Percentiles rank a stretch among this genome's conserved stretches.
Evolutionary conservation across 2,329 filamentous ascomycete species (phyloP).

Genomic region (Diaporthe capsici): DNA sequence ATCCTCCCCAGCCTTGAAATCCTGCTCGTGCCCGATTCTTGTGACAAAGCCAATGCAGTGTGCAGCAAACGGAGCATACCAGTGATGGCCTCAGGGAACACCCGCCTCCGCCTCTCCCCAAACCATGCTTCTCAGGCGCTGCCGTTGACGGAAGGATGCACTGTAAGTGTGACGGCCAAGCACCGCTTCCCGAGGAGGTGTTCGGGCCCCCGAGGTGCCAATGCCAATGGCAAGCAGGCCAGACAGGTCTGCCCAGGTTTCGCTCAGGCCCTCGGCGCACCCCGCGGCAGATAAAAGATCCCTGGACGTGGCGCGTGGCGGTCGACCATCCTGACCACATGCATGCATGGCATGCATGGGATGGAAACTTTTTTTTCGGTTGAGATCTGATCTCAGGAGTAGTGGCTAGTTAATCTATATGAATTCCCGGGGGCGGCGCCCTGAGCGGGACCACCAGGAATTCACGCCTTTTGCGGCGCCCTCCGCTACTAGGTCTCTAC

Average conservation of each 20-base stretch:
- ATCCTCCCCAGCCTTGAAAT: background rate
- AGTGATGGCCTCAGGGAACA: background rate
- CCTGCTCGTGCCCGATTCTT: background rate
- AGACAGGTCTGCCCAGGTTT: background rate
- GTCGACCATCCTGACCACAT: background rate
- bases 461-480: background rate
- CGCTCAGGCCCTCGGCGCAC: slow-evolving; percentile 23
- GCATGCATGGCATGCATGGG: background rate
- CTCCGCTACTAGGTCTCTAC: background rate
- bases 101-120: background rate
- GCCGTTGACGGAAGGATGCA: background rate
- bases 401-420: background rate
- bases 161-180: slow-evolving; percentile 7
- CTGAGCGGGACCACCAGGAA: background rate
- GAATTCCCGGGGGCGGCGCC: background rate
- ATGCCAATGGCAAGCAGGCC: background rate
- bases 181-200: background rate
- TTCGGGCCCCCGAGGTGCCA: background rate
- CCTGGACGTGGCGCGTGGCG: background rate
- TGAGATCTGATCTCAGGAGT: slow-evolving; percentile 16
- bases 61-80: background rate
- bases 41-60: background rate
- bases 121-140: background rate
- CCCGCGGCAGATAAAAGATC: slow-evolving; percentile 1
- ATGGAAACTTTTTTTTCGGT: background rate